These are phyloP conservation scores for Przewalskia tangutica DNA, from an alignment of 257 asterid species.

Conservation along the genomic window DNA sequence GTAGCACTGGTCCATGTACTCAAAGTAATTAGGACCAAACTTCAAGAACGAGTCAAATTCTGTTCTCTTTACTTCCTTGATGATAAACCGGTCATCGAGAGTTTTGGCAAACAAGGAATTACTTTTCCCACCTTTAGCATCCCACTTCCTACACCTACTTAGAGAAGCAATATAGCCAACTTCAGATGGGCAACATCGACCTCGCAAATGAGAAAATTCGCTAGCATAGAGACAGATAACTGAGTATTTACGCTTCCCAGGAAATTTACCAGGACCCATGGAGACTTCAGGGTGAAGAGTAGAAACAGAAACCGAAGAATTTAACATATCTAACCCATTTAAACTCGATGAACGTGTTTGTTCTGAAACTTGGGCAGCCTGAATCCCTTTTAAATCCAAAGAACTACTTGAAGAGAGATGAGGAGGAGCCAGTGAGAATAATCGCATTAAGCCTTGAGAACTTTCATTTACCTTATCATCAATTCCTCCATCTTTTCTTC, in stretches of 20 bases:
- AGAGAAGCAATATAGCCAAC: conserved; percentile 69
- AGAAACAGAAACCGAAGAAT: conserved; percentile 48
- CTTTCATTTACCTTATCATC: conserved; percentile 25
- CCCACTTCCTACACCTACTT: conserved; percentile 86
- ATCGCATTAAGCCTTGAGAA: conserved; percentile 37
- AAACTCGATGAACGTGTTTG: conserved; percentile 53
- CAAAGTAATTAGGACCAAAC: conserved; percentile 64
- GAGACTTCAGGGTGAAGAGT: conserved; percentile 69
- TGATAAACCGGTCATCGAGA: conserved; percentile 74
- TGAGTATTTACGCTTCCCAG: conserved; percentile 65
- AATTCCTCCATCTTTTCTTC: conserved; percentile 28
- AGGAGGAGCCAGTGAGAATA: conserved; percentile 43
- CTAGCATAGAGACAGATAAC: conserved; percentile 61
- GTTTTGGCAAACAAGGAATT: conserved; percentile 87
- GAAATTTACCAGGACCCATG: conserved; percentile 59
- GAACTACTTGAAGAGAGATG: conserved; percentile 58
- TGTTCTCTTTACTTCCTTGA: conserved; percentile 69
- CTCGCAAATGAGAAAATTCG: conserved; percentile 55
- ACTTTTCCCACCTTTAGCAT: conserved; percentile 95
- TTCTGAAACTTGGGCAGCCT: conserved; percentile 33
- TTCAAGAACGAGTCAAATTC: conserved; percentile 80
- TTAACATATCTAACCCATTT: conserved; percentile 56
- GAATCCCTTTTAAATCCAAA: conserved; percentile 45
- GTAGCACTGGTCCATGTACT: conserved; percentile 72
- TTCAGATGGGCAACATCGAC: conserved; percentile 74